phyloP scores from a whole-genome alignment of 164 flowering plant species.

The Hamamelis virginiana region DNA sequence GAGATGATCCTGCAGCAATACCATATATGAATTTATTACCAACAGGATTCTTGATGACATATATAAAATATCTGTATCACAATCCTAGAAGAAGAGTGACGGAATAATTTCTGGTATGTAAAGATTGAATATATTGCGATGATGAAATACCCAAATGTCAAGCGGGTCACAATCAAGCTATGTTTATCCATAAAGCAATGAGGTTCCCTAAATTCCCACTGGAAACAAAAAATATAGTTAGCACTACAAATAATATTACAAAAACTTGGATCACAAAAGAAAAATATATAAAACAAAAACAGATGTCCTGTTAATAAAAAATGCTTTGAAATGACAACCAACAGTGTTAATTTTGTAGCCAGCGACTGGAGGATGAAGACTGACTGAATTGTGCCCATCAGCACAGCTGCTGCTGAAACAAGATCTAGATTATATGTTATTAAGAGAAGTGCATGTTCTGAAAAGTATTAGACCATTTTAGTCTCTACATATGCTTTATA shows the following conservation, averaged over 20 bases:
- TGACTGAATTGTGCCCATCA: no score
- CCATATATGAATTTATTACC: background rate
- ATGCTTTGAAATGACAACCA: background rate
- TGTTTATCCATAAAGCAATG: constrained; percentile 75
- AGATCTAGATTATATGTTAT: no score
- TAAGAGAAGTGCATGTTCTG: no score
- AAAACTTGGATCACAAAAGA: no score
- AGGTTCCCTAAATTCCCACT: constrained; percentile 77
- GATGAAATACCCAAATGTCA: constrained; percentile 65
- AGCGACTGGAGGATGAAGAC: no score
- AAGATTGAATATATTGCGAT: background rate
- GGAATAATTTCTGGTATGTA: background rate
- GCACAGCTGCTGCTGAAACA: no score
- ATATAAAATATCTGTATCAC: background rate
- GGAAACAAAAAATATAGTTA: constrained; percentile 14
- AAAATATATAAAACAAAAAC: background rate
- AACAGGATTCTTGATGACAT: background rate
- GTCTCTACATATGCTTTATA: no score
- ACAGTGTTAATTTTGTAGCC: no score
- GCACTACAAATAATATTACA: background rate
- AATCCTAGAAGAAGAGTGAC: background rate
- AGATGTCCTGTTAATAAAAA: no score
- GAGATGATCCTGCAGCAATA: constrained; percentile 46
- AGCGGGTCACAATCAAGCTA: constrained; percentile 49
- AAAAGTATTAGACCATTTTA: no score